A percentile compares a stretch with the other conserved stretches of the same genome.
These are phyloP conservation scores for Xylaria flabelliformis DNA, from an alignment of 495 filamentous ascomycete species.

Conservation along the genomic window DNA sequence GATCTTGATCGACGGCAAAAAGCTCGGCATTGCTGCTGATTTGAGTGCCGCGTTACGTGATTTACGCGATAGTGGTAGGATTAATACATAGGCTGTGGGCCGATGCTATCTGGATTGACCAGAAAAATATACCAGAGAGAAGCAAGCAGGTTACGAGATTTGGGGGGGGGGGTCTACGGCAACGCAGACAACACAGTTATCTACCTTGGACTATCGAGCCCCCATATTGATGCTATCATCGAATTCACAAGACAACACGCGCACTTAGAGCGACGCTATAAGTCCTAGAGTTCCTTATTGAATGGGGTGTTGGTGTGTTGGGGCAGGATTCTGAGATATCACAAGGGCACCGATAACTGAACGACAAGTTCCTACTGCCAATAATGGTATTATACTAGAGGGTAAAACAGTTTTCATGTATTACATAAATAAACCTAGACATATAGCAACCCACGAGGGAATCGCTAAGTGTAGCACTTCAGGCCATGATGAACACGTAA, in stretches of 20 bases:
- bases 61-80: constrained; percentile 20
- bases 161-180: background rate
- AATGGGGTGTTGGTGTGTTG: no score
- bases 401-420: no score
- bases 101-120: constrained; percentile 5
- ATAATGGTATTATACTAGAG: background rate
- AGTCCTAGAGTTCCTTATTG: background rate
- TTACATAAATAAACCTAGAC: no score
- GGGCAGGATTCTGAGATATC: no score
- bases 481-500: background rate
- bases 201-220: background rate
- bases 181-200: constrained; percentile 8
- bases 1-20: constrained; percentile 16
- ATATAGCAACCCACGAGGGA: no score
- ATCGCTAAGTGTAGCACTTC: background rate
- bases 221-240: background rate
- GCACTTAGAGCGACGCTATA: background rate
- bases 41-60: constrained; percentile 27
- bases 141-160: background rate
- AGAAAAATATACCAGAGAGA: background rate
- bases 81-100: constrained; percentile 4
- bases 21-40: constrained; percentile 26
- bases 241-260: background rate
- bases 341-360: no score
- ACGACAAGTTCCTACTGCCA: no score